phyloP scores from a whole-genome alignment of 768 basidiomycete genomes.

The Russula ochroleuca region DNA sequence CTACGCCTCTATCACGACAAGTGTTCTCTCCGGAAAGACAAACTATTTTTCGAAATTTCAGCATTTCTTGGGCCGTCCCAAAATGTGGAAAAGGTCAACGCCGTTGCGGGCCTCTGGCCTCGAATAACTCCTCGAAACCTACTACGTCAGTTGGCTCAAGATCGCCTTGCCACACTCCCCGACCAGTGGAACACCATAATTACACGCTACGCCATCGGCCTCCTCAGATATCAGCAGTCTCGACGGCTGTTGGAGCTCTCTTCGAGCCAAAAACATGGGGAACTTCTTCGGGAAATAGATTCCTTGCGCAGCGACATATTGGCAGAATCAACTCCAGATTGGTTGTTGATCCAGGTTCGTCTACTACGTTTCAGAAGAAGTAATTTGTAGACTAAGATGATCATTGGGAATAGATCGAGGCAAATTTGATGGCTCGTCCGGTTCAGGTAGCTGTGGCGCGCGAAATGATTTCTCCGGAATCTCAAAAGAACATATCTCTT shows the following conservation, averaged over 20 bases:
- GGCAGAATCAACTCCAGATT: conserved; percentile 7
- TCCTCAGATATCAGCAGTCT: conserved; percentile 17
- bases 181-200: background rate
- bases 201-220: background rate
- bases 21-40: background rate
- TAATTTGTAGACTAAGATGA: background rate
- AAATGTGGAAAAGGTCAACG: background rate
- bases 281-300: conserved; percentile 9
- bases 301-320: background rate
- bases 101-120: conserved; percentile 14
- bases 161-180: conserved; percentile 17
- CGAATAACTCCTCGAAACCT: conserved; percentile 14
- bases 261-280: background rate
- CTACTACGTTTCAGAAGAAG: no score
- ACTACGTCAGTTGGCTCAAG: conserved; percentile 29
- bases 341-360: conserved; percentile 23
- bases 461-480: conserved; percentile 46
- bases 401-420: conserved; percentile 39
- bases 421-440: conserved; percentile 41
- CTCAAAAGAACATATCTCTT: conserved; percentile 37
- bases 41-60: background rate
- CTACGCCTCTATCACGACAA: background rate
- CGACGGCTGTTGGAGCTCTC: conserved; percentile 12
- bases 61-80: conserved; percentile 1
- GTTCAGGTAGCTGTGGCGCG: conserved; percentile 42